These are phyloP conservation scores for Phoma sp. DNA, from an alignment of 2,329 filamentous ascomycete genomes.

Conservation along the genomic window DNA sequence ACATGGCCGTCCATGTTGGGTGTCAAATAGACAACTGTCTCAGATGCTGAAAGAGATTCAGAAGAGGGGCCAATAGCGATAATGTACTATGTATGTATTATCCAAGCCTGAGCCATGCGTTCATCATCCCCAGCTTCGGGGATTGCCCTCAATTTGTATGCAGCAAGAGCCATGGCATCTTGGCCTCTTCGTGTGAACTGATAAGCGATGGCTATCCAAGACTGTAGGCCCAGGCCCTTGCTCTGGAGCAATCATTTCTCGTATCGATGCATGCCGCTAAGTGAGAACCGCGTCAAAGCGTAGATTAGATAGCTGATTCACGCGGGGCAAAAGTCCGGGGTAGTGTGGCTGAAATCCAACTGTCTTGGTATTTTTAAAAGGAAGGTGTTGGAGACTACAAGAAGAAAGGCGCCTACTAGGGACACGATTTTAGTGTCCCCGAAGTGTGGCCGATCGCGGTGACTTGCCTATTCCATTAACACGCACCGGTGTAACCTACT, in stretches of 20 bases:
- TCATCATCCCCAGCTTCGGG: background rate
- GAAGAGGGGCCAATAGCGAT: background rate
- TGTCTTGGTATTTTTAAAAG: background rate
- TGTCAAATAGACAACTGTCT: background rate
- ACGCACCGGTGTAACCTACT: background rate
- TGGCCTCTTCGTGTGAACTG: background rate
- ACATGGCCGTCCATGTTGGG: background rate
- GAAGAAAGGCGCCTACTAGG: no score
- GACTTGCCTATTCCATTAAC: background rate
- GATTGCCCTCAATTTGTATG: background rate
- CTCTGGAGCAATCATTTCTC: background rate
- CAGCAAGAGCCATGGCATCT: background rate
- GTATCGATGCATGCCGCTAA: background rate
- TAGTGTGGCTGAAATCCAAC: background rate
- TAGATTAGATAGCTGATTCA: background rate
- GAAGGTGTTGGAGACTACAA: no score
- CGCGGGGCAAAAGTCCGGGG: background rate
- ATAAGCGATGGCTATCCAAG: background rate
- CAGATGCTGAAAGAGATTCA: background rate
- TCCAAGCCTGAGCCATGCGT: background rate
- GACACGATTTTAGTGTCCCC: background rate
- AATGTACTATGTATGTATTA: background rate
- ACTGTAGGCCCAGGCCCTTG: background rate
- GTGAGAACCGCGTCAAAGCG: background rate
- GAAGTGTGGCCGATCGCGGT: conserved; percentile 1